These are phyloP conservation scores for Diplocarpon rosae DNA, from an alignment of 2,329 filamentous ascomycete species.

Conservation along the genomic window DNA sequence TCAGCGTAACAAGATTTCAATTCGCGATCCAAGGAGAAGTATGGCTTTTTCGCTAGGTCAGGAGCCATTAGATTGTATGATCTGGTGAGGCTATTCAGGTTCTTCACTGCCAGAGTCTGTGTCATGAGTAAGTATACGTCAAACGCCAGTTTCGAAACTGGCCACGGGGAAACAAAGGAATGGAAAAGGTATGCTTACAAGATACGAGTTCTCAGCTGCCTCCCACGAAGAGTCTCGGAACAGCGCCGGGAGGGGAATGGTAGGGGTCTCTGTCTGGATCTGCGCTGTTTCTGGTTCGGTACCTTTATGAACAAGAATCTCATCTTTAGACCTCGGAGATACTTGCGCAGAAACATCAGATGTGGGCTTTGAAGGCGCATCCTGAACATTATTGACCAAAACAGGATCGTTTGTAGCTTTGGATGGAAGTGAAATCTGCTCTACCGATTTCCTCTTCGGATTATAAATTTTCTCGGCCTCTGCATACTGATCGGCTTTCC, in stretches of 20 bases:
- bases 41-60: constrained; percentile 83
- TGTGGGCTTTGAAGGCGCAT: constrained; percentile 19
- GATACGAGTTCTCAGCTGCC: constrained; percentile 59
- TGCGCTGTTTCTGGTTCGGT: constrained; percentile 5
- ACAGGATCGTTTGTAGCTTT: constrained; percentile 38
- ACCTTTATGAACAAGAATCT: not conserved
- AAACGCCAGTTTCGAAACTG: no score
- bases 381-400: constrained; percentile 35
- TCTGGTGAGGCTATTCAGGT: constrained; percentile 69
- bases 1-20: constrained; percentile 73
- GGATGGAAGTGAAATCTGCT: constrained; percentile 37
- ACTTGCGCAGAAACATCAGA: constrained; percentile 10
- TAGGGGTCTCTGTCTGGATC: constrained; percentile 13
- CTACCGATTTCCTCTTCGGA: constrained; percentile 37
- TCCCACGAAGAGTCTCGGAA: constrained; percentile 77
- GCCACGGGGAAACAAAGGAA: no score
- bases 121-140: no score
- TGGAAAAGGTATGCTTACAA: constrained; percentile 26
- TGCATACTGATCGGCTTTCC: constrained; percentile 61
- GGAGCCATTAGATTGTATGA: constrained; percentile 95
- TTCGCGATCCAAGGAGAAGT: constrained; percentile 76
- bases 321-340: constrained; percentile 11
- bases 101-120: constrained; percentile 54
- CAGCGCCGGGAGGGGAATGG: constrained; percentile 37
- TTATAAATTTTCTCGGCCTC: constrained; percentile 59